phyloP scores from a whole-genome alignment of 2,329 filamentous ascomycete genomes.

The Volutella citrinella region DNA sequence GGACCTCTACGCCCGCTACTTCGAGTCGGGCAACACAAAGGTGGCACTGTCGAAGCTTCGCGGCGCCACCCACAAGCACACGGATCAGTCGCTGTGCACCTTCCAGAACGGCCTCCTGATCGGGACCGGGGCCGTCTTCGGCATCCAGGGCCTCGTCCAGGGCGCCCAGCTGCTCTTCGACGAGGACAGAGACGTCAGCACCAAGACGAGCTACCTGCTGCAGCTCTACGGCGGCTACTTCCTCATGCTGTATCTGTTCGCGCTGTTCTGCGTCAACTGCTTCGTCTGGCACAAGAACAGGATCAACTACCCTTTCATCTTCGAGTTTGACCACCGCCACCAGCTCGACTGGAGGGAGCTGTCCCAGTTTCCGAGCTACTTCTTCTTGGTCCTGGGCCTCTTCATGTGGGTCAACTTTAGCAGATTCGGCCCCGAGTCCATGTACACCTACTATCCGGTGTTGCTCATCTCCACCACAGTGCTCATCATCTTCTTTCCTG shows the following conservation, averaged over 20 bases:
- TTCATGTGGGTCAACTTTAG: conserved; percentile 89
- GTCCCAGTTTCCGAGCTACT: conserved; percentile 81
- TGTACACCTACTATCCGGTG: conserved; percentile 86
- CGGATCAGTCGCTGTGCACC: conserved; percentile 54
- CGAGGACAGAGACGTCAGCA: conserved; percentile 43
- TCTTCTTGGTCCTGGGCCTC: conserved; percentile 73
- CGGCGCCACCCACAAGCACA: conserved; percentile 59
- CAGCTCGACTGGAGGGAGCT: conserved; percentile 88
- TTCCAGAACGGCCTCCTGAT: conserved; percentile 65
- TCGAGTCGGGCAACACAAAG: conserved; percentile 91
- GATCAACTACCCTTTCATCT: conserved; percentile 95
- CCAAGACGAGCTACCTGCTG: conserved; percentile 65
- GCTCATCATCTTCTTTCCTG: conserved; percentile 71
- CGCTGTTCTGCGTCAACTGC: conserved; percentile 83
- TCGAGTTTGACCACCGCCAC: conserved; percentile 88
- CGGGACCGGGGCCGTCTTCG: conserved; percentile 64
- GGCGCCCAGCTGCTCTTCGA: conserved; percentile 52
- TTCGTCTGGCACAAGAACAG: conserved; percentile 78
- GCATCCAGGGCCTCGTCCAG: conserved; percentile 62
- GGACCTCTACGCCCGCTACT: conserved; percentile 91
- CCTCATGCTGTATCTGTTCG: conserved; percentile 73
- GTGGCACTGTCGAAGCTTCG: conserved; percentile 85
- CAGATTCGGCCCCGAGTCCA: conserved; percentile 57
- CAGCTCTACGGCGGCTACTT: conserved; percentile 96
- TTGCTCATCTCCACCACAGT: conserved; percentile 69